Base-by-base conservation (phyloP, 2,329 filamentous ascomycete genomes). In the Curvularia hawaiiensis region DNA sequence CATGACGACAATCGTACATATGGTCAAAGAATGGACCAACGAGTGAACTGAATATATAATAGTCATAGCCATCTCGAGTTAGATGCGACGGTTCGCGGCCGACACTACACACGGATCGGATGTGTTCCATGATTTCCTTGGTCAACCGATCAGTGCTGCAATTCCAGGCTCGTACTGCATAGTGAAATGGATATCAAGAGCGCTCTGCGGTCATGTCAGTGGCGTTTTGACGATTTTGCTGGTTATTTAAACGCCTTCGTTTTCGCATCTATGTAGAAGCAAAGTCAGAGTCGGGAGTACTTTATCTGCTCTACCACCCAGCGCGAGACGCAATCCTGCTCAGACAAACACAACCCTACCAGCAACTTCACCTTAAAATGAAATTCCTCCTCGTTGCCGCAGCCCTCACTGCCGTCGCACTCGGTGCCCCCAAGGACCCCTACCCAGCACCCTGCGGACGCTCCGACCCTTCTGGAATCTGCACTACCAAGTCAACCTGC, bases 401-500 rank as follows among this genome's bases (percentile, higher is more conserved):
- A 22, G 54, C 62, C 2, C 53, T 71, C 41, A 26, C 61, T 9
- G 48, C 68, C 8, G 31, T 70, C 22, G 66, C 52, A 4, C 50
- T 71, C 12, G 62, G 63, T 14, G 54, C 56, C 4, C 64, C 67
- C 7, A 62, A 59, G 41, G 68, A 72, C 30, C 69, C 67, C 0
- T 71, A 71, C 51, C 67, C 68, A 7, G 68, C 69, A 0, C 70
- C 70, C 7, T 72, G 70, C 35, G 70, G 70, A 16, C 65, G 70
- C 16, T 67, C 64, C 12, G 59, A 59, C 30, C 70, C 70, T 6
- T 70, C 67, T 2, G 70, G 70, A 31, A 64, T 69, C 44, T 72
- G 70, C 58, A 65, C 66, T 1, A 69, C 66, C 12, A 63, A 72
- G 57, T 16, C 52, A 18, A 65, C 62, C 7, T 71, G 69, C 52